Evolutionary conservation across 2,329 filamentous ascomycete species (phyloP).

Genomic region (Alternaria arbusti): DNA sequence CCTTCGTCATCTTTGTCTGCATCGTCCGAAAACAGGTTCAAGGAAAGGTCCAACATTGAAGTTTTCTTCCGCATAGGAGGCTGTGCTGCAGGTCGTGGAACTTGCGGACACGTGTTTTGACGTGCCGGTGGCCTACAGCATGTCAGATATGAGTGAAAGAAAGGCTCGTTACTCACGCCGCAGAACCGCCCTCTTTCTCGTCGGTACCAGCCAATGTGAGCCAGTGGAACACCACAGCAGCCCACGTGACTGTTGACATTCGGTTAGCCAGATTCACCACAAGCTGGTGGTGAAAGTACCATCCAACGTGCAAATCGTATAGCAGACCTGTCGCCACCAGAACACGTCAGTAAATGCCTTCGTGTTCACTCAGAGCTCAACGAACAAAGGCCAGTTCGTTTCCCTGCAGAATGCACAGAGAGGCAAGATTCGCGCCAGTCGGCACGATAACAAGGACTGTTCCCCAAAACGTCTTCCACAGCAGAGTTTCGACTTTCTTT

Average conservation of each 20-base stretch:
- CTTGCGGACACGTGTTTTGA: neutral
- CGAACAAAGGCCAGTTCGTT: constrained; percentile 47
- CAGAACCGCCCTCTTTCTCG: constrained; percentile 16
- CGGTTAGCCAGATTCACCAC: neutral
- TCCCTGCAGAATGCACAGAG: constrained; percentile 39
- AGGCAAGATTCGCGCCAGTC: constrained; percentile 47
- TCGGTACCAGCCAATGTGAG: constrained; percentile 39
- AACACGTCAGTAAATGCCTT: neutral
- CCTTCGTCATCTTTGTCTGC: neutral
- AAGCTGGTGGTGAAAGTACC: constrained; percentile 31
- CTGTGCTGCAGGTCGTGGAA: neutral
- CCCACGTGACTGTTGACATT: constrained; percentile 42
- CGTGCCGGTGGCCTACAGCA: neutral
- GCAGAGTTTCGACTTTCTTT: constrained; percentile 32
- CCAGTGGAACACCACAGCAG: constrained; percentile 44
- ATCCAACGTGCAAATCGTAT: constrained; percentile 50
- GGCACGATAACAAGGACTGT: constrained; percentile 48
- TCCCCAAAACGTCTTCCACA: constrained; percentile 42
- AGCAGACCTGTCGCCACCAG: constrained; percentile 36
- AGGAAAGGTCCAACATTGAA: neutral
- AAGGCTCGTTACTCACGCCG: constrained; percentile 14
- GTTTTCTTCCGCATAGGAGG: neutral
- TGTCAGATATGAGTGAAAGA: neutral
- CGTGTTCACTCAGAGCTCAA: neutral
- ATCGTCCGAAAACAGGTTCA: neutral